Conservation (phyloP, 176 grass and related monocot species). For the Luzula sylvatica region DNA sequence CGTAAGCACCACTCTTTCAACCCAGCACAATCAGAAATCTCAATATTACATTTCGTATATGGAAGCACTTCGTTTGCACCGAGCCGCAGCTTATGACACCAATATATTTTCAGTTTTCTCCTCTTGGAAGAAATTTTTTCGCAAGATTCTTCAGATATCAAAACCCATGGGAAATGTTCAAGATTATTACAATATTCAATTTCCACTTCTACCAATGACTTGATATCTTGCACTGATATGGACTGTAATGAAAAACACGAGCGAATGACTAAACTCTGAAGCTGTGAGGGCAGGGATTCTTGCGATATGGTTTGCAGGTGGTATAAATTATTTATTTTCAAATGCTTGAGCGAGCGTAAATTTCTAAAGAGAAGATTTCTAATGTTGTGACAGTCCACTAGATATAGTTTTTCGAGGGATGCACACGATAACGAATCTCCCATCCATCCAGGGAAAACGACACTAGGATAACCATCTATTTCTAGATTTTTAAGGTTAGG, state of each 20-base stretch:
- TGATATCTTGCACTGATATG: neutral
- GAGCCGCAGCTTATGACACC: neutral
- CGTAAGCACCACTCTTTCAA: constrained; percentile 4
- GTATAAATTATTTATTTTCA: neutral
- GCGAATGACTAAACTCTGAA: neutral
- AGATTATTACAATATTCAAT: neutral
- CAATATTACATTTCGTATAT: neutral
- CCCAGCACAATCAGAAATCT: neutral
- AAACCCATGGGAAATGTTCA: neutral
- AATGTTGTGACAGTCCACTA: neutral
- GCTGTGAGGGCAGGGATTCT: neutral
- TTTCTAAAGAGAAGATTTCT: neutral
- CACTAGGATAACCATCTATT: neutral
- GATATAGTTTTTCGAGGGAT: neutral
- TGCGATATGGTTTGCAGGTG: neutral
- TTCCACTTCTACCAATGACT: neutral
- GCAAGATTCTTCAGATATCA: neutral
- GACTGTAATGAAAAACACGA: neutral
- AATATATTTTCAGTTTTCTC: neutral
- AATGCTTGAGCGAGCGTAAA: neutral
- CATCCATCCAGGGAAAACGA: neutral
- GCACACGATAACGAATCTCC: constrained; percentile 4
- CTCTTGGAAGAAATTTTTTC: neutral
- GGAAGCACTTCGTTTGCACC: neutral
- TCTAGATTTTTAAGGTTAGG: constrained; percentile 1